These are phyloP conservation scores for Xylaria acuta DNA, from an alignment of 495 filamentous ascomycete genomes.

Conservation along the genomic window DNA sequence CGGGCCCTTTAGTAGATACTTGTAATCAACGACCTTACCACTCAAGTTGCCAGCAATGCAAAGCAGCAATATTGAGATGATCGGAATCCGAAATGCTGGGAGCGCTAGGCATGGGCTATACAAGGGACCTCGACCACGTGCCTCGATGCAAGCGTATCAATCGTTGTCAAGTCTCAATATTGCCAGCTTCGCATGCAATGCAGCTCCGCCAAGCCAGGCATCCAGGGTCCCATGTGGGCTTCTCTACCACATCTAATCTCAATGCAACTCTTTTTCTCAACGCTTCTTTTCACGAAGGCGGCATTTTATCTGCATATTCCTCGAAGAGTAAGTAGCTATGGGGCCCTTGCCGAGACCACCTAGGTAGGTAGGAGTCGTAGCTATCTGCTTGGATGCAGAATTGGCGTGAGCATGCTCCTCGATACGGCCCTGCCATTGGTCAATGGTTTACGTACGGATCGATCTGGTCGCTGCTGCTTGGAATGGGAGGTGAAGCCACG, in stretches of 20 bases:
- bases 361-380: conserved; percentile 1
- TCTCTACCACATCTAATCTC: not conserved
- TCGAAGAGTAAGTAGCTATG: not conserved
- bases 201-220: conserved; percentile 3
- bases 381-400: not conserved
- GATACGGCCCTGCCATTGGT: conserved; percentile 29
- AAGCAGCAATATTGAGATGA: not conserved
- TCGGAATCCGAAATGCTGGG: conserved; percentile 9
- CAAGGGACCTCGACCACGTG: conserved; percentile 4
- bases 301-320: not conserved
- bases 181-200: not conserved
- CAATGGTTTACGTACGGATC: conserved; percentile 17
- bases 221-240: not conserved
- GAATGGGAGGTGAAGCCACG: not conserved
- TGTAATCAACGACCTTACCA: not conserved
- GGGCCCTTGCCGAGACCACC: not conserved
- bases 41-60: not conserved
- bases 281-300: not conserved
- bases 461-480: not conserved
- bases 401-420: conserved; percentile 15
- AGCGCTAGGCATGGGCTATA: not conserved
- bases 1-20: too few species aligned
- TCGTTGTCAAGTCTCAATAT: not conserved
- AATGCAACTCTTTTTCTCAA: not conserved
- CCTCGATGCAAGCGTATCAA: conserved; percentile 4